These are phyloP conservation scores for Schizothecium vesticola DNA, from an alignment of 495 filamentous ascomycete genomes.

Conservation along the genomic window DNA sequence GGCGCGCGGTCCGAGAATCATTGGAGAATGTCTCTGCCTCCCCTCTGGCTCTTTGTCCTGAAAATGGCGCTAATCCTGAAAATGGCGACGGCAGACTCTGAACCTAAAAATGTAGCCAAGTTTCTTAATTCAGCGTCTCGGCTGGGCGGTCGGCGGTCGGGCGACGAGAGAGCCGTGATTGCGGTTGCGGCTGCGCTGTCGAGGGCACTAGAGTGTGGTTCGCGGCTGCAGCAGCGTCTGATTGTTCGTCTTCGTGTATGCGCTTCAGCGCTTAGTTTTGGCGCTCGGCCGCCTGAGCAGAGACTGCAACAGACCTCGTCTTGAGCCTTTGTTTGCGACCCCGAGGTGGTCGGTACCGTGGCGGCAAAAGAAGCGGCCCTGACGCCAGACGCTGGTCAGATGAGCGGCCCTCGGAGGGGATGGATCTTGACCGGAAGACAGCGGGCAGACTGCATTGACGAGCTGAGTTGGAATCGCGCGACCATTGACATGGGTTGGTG, in stretches of 20 bases:
- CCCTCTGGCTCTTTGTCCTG: background rate
- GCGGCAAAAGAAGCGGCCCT: background rate
- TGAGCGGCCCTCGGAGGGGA: background rate
- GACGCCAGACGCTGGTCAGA: background rate
- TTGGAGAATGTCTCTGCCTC: background rate
- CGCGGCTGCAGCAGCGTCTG: background rate
- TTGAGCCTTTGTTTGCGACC: background rate
- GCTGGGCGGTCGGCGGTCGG: background rate
- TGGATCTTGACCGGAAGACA: too few species aligned
- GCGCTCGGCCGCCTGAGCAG: background rate
- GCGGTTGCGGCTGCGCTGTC: background rate
- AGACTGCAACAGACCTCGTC: too few species aligned
- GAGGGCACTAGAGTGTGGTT: background rate
- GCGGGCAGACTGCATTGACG: too few species aligned
- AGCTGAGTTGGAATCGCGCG: too few species aligned
- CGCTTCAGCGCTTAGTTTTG: background rate
- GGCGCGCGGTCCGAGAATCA: background rate
- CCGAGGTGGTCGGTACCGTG: background rate
- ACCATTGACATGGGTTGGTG: too few species aligned
- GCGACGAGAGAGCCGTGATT: background rate
- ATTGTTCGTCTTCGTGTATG: background rate
- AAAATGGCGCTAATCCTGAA: background rate
- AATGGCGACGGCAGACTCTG: background rate
- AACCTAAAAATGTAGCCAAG: background rate
- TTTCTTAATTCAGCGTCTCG: background rate